Evolutionary conservation across 768 basidiomycete genomes (phyloP).

Genomic region (Stropharia rugosoannulata): DNA sequence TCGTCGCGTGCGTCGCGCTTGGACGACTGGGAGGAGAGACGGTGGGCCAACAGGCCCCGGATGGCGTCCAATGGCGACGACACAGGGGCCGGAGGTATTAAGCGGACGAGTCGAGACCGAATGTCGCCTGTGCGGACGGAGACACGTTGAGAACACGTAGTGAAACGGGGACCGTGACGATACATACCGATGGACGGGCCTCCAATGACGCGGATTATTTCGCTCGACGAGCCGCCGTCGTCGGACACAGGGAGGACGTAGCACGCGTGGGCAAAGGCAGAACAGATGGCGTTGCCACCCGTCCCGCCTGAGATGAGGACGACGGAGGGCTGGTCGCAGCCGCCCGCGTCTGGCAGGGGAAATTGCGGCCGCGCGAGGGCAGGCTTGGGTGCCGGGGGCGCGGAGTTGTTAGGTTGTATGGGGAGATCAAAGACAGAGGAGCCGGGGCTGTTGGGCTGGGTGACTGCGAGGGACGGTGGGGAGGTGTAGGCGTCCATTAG

Average conservation of each 20-base stretch:
- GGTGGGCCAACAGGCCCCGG: conserved; percentile 72
- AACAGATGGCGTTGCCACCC: conserved; percentile 88
- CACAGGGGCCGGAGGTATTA: conserved; percentile 68
- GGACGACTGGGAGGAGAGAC: conserved; percentile 66
- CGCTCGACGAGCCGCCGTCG: conserved; percentile 93
- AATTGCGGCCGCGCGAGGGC: conserved; percentile 9
- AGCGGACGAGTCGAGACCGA: conserved; percentile 82
- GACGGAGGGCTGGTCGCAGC: conserved; percentile 39
- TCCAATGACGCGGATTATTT: conserved; percentile 89
- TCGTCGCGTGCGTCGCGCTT: conserved; percentile 82
- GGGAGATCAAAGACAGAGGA: conserved; percentile 80
- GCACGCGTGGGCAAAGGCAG: conserved; percentile 75
- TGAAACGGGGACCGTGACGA: background rate
- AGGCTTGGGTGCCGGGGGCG: conserved; percentile 1
- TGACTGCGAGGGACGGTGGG: conserved; percentile 12
- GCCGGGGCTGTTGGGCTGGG: conserved; percentile 52
- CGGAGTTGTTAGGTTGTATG: conserved; percentile 31
- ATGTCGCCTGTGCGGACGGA: conserved; percentile 63
- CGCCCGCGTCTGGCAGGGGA: background rate
- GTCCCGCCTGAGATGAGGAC: conserved; percentile 92
- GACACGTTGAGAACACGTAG: background rate
- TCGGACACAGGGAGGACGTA: conserved; percentile 94
- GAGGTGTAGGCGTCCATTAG: conserved; percentile 5
- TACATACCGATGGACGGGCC: conserved; percentile 77
- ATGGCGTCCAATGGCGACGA: conserved; percentile 72